Evolutionary conservation across 495 filamentous ascomycete genomes (phyloP), one percentile per base, ranked within the genome.

Genomic region (Penicillium chermesinum): DNA sequence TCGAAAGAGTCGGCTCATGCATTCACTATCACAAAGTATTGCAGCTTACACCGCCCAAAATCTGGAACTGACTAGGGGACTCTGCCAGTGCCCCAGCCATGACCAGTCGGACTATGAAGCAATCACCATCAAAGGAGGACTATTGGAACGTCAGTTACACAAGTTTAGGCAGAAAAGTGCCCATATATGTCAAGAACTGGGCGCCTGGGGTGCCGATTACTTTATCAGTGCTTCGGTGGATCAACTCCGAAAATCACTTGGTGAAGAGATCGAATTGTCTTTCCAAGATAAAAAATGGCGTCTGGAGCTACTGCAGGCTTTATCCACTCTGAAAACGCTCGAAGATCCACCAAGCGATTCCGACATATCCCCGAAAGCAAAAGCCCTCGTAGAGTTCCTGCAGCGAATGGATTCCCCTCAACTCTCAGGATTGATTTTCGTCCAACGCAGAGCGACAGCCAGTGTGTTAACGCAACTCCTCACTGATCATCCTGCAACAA

Each of bases 401-500:
- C 61, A 68, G 0, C 55, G 55, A 7, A 65, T 72, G 22, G 54
- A 77, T 3, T 46, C 53, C 1, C 64, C 69, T 8, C 65, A 69
- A 0, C 81, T 85, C 17, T 77, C 81, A 0, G 86, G 87, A 0
- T 77, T 98, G 7, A 68, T 96, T 1, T 98, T 98, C 53, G 88
- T 83, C 7, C 70, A 82, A 44, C 83, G 91, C 54, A 62, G 89
- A 41, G 83, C 81, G 6, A 83, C 80, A 1, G 88, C 87, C 14
- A 73, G 75, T 4, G 77, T 89, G 5, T 62, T 96, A 25, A 71
- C 80, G 5, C 72, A 84, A 16, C 62, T 96, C 2, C 58, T 96
- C 1, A 77, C 79, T 0, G 50, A 70, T 0, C 80, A 90, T 57
- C 78, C 86, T 3, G 51, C 55, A 4, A 82, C 80, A 0, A 75